Conservation (phyloP, 176 grass and related monocot species). For the Juncus inflexus region DNA sequence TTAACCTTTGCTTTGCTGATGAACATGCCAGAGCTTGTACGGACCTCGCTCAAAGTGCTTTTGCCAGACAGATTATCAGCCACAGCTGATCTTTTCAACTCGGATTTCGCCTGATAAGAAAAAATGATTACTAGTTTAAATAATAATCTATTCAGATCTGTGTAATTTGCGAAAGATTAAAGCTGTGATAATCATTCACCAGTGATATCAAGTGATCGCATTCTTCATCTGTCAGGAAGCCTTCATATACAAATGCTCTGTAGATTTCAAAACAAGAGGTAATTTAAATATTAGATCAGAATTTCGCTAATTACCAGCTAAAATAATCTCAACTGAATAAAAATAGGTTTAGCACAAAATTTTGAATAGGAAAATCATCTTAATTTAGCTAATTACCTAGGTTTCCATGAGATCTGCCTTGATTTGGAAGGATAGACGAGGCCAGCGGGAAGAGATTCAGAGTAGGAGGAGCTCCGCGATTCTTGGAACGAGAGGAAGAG, state of each 20-base stretch:
- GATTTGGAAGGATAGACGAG: slow-evolving; percentile 61
- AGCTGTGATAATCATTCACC: slow-evolving; percentile 33
- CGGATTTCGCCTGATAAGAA: slow-evolving; percentile 60
- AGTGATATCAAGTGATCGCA: slow-evolving; percentile 82
- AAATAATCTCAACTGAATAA: slow-evolving; percentile 15
- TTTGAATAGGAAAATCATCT: not conserved
- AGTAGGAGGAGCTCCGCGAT: slow-evolving; percentile 3
- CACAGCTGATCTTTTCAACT: slow-evolving; percentile 75
- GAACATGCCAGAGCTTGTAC: slow-evolving; percentile 77
- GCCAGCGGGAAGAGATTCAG: slow-evolving; percentile 17
- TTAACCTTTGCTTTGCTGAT: slow-evolving; percentile 70
- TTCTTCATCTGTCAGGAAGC: slow-evolving; percentile 78
- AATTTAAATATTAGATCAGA: not conserved
- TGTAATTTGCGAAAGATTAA: slow-evolving; percentile 3
- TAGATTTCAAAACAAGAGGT: not conserved
- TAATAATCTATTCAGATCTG: not conserved
- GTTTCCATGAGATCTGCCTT: slow-evolving; percentile 74
- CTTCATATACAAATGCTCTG: slow-evolving; percentile 76
- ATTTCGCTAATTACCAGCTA: slow-evolving; percentile 11
- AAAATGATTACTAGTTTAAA: not conserved
- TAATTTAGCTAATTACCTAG: slow-evolving; percentile 39
- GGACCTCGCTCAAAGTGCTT: slow-evolving; percentile 63
- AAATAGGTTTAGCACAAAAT: not conserved
- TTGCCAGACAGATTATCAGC: slow-evolving; percentile 78
- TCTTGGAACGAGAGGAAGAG: slow-evolving; percentile 14